These are phyloP conservation scores for Rhododendron griersonianum DNA, from an alignment of 148 eudicot genomes.

Conservation along the genomic window DNA sequence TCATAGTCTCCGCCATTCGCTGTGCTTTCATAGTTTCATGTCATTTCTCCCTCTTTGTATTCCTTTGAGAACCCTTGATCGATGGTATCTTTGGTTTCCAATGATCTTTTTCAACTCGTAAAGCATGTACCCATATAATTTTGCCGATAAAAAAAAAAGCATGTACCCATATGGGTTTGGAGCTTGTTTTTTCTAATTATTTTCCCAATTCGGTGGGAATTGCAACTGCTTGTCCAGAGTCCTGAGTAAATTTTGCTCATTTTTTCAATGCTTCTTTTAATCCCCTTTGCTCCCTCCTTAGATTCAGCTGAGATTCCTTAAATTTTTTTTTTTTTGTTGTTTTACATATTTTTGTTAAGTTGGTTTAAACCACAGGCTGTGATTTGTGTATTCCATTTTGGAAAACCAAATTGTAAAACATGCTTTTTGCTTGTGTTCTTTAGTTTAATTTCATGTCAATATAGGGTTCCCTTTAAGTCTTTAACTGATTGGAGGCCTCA, in stretches of 20 bases:
- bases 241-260: neutral
- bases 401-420: neutral
- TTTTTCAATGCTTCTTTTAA: neutral
- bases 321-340: too few relatives aligned
- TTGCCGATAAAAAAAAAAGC: neutral
- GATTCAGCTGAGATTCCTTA: neutral
- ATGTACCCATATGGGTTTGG: neutral
- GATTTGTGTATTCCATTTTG: neutral
- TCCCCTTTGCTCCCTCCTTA: neutral
- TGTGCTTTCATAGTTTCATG: neutral
- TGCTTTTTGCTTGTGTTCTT: neutral
- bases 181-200: neutral
- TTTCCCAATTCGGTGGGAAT: neutral
- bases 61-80: neutral
- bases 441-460: neutral
- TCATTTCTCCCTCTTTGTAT: neutral
- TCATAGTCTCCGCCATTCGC: neutral
- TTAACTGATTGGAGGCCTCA: neutral
- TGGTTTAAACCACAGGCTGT: neutral
- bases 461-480: neutral
- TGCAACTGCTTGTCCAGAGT: neutral
- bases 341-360: neutral
- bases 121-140: neutral
- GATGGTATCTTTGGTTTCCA: neutral
- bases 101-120: neutral